Evolutionary conservation across 1,284 basidiomycete genomes (phyloP), one percentile per base, ranked within the genome.

Genomic region (Cryptococcus sp.): DNA sequence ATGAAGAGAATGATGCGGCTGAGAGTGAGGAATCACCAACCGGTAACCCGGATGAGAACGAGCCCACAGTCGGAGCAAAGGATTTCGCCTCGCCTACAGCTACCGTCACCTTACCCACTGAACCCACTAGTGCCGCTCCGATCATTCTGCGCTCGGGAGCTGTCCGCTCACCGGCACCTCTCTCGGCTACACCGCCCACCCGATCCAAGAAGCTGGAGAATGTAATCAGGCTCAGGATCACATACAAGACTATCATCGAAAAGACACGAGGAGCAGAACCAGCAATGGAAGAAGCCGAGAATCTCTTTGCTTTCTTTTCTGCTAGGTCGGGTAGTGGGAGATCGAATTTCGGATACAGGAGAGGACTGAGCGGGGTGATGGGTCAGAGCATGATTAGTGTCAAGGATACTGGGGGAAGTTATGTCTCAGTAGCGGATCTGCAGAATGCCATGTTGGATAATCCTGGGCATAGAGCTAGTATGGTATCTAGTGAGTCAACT

Each of bases 191-290:
- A 2, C 56, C 55, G 0, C 45, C 48, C 13, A 85, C 61, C 77
- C 49, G 78, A 16, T 77, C 81, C 32, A 86, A 91, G 50, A 70
- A 80, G 4, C 87, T 93, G 56, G 87, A 88, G 62, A 79, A 87
- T 50, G 85, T 88, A 23, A 76, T 97, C 48, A 87, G 93, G 70
- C 75, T 98, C 36, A 80, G 92, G 39, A 87, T 96, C 81, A 89
- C 91, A 1, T 85, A 90, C 67, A 84, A 89, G 49, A 83, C 86
- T 3, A 77, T 98, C 45, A 80, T 83, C 14, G 94, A 99, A 76
- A 82, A 86, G 47, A 81, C 88, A 19, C 86, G 91, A 41, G 96
- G 96, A 0, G 81, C 88, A 0, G 91, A 94, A 60, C 83, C 84
- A 41, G 93, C 91, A 0, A 85, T 88, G 52, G 78, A 79, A 22